Percentiles rank a stretch among this genome's conserved stretches.
phyloP scores from a whole-genome alignment of 192 early-diverging fungal genomes.

The Borealophlyctis nickersoniae region DNA sequence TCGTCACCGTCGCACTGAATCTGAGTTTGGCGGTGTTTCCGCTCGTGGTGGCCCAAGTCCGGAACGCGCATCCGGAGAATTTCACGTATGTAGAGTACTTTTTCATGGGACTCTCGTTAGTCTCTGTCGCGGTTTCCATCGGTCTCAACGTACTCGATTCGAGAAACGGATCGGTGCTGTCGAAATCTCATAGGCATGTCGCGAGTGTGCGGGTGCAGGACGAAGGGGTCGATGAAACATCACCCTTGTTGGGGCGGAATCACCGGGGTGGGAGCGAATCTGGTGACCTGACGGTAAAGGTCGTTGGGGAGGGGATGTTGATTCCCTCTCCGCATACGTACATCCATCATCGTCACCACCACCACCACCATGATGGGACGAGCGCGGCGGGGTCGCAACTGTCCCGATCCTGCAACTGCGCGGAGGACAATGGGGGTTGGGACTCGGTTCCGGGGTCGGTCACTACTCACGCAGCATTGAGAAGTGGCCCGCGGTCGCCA shows the following conservation, averaged over 20 bases:
- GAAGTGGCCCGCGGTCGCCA: too few relatives aligned
- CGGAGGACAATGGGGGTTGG: neutral
- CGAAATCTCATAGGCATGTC: constrained; percentile 5
- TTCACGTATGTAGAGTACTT: constrained; percentile 23
- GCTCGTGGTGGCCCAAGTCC: constrained; percentile 56
- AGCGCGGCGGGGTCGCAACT: neutral
- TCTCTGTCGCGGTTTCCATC: constrained; percentile 16
- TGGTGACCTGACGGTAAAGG: constrained; percentile 24
- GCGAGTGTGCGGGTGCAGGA: neutral
- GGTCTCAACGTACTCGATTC: constrained; percentile 18
- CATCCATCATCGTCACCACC: constrained; percentile 37
- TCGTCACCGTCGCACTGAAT: constrained; percentile 60
- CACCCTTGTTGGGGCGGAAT: neutral
- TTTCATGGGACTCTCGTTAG: constrained; percentile 29
- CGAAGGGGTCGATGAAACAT: too few relatives aligned
- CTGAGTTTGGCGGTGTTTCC: constrained; percentile 55
- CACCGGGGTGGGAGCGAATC: neutral
- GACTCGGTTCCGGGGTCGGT: too few relatives aligned
- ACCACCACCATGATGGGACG: constrained; percentile 4
- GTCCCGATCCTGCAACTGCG: neutral
- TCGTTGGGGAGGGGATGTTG: constrained; percentile 38
- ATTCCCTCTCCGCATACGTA: constrained; percentile 34
- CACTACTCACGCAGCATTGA: too few relatives aligned
- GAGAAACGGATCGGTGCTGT: constrained; percentile 19
- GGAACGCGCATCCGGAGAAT: constrained; percentile 20